Conservation (phyloP, 108 stramenopile species). For the Pseudonitzschia pungens region DNA sequence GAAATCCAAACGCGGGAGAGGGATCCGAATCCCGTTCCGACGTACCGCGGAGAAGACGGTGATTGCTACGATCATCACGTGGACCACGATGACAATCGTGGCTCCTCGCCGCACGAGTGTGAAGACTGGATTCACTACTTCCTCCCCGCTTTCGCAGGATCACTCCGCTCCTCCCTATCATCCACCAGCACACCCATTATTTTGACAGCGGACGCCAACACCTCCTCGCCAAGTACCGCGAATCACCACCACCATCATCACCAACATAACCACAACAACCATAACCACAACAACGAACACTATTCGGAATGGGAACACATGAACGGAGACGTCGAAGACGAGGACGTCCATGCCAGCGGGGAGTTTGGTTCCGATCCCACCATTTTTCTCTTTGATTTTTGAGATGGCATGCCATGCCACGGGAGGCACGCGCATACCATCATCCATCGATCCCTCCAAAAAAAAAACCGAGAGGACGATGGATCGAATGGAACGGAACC, state of each 20-base stretch:
- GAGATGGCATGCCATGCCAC: not conserved
- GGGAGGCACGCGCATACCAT: too few relatives aligned
- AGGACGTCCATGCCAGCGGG: not conserved
- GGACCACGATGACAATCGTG: not conserved
- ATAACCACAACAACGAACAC: not conserved
- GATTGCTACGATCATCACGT: not conserved
- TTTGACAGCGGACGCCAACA: not conserved
- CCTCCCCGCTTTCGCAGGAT: not conserved
- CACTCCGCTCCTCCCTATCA: conserved; percentile 4
- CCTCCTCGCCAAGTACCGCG: not conserved
- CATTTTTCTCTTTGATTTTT: conserved; percentile 10
- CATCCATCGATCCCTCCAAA: too few relatives aligned
- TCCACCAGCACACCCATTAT: not conserved
- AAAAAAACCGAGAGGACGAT: too few relatives aligned
- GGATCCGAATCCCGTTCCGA: too few relatives aligned
- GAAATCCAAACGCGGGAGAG: too few relatives aligned
- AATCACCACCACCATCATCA: not conserved
- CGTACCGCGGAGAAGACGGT: not conserved
- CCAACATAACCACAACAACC: not conserved
- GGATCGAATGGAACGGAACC: too few relatives aligned
- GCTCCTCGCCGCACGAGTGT: not conserved
- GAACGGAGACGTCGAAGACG: conserved; percentile 4
- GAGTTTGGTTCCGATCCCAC: not conserved
- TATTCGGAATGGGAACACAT: conserved; percentile 14
- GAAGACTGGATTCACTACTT: not conserved